phyloP scores from a whole-genome alignment of 345 rosid species.

The Dipteronia dyeriana region DNA sequence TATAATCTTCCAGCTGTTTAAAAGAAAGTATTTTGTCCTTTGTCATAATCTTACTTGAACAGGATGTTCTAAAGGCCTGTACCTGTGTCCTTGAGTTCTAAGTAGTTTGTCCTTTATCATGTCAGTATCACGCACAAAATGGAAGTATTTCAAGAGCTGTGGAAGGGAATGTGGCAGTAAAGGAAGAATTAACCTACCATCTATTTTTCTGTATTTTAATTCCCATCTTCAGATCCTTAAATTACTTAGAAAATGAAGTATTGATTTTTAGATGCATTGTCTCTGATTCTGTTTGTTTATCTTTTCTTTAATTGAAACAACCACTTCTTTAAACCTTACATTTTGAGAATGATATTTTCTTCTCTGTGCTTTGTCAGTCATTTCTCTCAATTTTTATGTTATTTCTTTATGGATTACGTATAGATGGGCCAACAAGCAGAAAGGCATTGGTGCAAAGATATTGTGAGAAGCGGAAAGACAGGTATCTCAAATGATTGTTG shows the following conservation, averaged over 20 bases:
- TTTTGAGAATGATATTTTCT: background rate
- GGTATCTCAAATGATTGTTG: conserved; percentile 29
- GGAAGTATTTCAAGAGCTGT: background rate
- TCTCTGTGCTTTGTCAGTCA: background rate
- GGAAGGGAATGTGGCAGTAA: background rate
- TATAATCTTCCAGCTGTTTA: background rate
- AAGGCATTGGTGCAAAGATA: conserved; percentile 38
- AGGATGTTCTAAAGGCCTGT: background rate
- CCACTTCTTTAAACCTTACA: background rate
- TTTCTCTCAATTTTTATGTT: conserved; percentile 1
- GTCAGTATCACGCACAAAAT: background rate
- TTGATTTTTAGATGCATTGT: background rate
- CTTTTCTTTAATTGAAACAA: background rate
- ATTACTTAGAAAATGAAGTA: background rate
- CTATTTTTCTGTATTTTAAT: background rate
- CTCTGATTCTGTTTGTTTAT: background rate
- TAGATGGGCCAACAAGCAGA: conserved; percentile 34
- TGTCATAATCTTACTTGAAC: background rate
- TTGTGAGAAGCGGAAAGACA: conserved; percentile 36
- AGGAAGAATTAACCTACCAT: background rate
- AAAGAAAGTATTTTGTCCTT: background rate
- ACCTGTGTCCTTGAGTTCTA: background rate
- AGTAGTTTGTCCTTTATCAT: background rate
- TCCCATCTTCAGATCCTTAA: background rate
- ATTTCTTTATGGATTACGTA: background rate